Percentiles rank a stretch among this genome's conserved stretches.
phyloP scores from a whole-genome alignment of 2,329 filamentous ascomycete genomes.

The Fusarium brevicatenulatum region DNA sequence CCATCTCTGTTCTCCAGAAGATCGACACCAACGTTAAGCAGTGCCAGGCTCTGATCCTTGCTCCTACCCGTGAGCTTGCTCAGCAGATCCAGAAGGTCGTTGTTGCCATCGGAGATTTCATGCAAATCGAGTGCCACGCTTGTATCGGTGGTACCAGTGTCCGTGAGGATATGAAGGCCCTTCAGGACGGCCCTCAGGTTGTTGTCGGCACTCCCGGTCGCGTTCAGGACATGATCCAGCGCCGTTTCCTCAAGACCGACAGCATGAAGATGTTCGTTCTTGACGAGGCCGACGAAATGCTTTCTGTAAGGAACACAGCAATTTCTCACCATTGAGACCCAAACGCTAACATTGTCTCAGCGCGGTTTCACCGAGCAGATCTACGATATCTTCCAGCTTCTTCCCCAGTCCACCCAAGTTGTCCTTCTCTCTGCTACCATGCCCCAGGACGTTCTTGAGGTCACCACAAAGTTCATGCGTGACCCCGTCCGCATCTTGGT shows the following conservation, averaged over 20 bases:
- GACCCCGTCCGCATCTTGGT: constrained; percentile 98
- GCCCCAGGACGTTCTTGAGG: constrained; percentile 98
- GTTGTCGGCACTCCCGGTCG: constrained; percentile 98
- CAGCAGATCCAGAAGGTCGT: constrained; percentile 99
- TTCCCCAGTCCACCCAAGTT: constrained; percentile 97
- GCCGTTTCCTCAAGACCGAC: constrained; percentile 95
- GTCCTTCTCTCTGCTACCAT: constrained; percentile 98
- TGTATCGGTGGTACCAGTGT: constrained; percentile 99
- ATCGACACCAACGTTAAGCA: constrained; percentile 94
- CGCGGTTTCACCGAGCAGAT: constrained; percentile 99
- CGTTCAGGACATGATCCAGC: constrained; percentile 99
- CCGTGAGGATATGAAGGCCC: constrained; percentile 97
- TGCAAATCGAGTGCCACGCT: constrained; percentile 98
- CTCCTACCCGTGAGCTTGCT: constrained; percentile 96
- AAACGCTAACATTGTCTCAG: constrained; percentile 58
- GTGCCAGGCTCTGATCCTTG: constrained; percentile 97
- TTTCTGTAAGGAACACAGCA: constrained; percentile 72
- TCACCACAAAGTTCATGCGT: constrained; percentile 99
- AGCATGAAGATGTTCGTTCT: constrained; percentile 99
- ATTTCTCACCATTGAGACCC: neutral
- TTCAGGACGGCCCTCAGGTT: constrained; percentile 94
- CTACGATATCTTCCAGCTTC: constrained; percentile 99
- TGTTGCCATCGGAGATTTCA: constrained; percentile 98
- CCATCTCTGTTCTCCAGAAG: constrained; percentile 98
- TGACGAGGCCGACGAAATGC: constrained; percentile 99